Evolutionary conservation across 2,329 filamentous ascomycete genomes (phyloP).

Genomic region (Metarhizium album): DNA sequence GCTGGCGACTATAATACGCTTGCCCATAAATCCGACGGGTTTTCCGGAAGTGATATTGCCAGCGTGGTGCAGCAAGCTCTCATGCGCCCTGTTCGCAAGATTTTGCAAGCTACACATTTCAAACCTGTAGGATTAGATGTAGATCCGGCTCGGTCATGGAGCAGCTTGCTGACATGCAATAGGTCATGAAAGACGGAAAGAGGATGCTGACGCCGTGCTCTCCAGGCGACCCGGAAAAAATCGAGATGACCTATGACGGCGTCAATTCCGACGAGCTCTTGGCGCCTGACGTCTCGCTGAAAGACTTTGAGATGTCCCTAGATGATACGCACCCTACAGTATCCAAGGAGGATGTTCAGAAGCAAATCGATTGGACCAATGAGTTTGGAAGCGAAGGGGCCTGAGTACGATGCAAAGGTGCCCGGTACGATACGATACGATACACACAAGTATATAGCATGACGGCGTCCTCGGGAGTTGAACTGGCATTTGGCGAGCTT

Average conservation of each 20-base stretch:
- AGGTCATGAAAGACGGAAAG: slow-evolving; percentile 60
- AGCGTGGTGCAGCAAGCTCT: slow-evolving; percentile 93
- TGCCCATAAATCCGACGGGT: slow-evolving; percentile 77
- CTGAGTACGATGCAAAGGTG: slow-evolving; percentile 16
- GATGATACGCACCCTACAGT: slow-evolving; percentile 84
- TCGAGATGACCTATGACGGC: slow-evolving; percentile 90
- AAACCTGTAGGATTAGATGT: slow-evolving; percentile 57
- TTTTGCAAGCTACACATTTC: slow-evolving; percentile 95
- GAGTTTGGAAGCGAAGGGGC: slow-evolving; percentile 90
- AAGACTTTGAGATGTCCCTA: slow-evolving; percentile 90
- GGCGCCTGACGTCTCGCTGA: slow-evolving; percentile 75
- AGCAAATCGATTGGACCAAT: slow-evolving; percentile 85
- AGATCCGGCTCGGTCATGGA: background rate
- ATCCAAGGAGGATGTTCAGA: slow-evolving; percentile 70
- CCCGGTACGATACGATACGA: slow-evolving; percentile 10
- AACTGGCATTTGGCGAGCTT: slow-evolving; percentile 13
- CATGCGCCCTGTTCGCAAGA: slow-evolving; percentile 95
- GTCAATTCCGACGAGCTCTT: slow-evolving; percentile 74
- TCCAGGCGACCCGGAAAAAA: slow-evolving; percentile 73
- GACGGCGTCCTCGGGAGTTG: slow-evolving; percentile 21
- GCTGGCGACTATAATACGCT: slow-evolving; percentile 69
- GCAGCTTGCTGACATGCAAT: slow-evolving; percentile 8
- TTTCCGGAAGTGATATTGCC: slow-evolving; percentile 89
- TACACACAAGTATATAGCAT: slow-evolving; percentile 13
- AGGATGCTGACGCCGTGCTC: slow-evolving; percentile 81